phyloP scores from a whole-genome alignment of 768 basidiomycete genomes.

The Panaeolus cyanescens region DNA sequence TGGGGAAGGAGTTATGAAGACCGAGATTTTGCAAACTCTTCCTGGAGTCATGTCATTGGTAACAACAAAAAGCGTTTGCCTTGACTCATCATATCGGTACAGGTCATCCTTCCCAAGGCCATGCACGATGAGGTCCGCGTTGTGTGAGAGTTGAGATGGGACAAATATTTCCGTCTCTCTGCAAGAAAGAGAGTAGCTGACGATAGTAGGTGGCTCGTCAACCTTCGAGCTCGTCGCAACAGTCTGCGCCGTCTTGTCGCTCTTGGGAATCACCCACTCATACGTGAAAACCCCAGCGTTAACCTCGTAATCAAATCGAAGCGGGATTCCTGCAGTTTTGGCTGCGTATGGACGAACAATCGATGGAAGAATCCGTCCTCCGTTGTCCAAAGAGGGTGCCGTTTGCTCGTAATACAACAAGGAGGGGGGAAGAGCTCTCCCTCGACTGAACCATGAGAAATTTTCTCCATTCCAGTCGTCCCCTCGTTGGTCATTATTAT shows the following conservation, averaged over 20 bases:
- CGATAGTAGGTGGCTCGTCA: constrained; percentile 38
- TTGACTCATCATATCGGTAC: constrained; percentile 59
- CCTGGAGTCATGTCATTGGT: constrained; percentile 44
- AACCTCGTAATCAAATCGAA: constrained; percentile 75
- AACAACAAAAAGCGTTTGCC: constrained; percentile 78
- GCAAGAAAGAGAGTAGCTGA: constrained; percentile 43
- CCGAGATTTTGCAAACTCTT: constrained; percentile 47
- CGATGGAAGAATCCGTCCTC: constrained; percentile 73
- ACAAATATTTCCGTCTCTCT: constrained; percentile 84
- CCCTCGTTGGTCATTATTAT: constrained; percentile 75
- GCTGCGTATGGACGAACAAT: constrained; percentile 91
- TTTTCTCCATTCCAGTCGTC: constrained; percentile 97
- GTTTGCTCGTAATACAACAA: constrained; percentile 61
- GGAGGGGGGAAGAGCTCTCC: constrained; percentile 56
- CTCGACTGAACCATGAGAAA: constrained; percentile 89
- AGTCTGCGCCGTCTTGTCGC: constrained; percentile 8
- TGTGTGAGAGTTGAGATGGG: constrained; percentile 61
- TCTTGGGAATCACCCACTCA: constrained; percentile 56
- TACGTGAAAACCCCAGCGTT: constrained; percentile 67
- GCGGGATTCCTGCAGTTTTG: constrained; percentile 85
- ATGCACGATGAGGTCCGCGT: constrained; percentile 56
- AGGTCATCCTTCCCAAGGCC: constrained; percentile 54
- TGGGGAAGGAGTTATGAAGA: constrained; percentile 58
- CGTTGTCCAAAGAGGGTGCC: constrained; percentile 77
- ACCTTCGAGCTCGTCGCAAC: constrained; percentile 19